These are phyloP conservation scores for Trichoderma atroviride DNA, from an alignment of 2,329 filamentous ascomycete genomes.

Conservation along the genomic window DNA sequence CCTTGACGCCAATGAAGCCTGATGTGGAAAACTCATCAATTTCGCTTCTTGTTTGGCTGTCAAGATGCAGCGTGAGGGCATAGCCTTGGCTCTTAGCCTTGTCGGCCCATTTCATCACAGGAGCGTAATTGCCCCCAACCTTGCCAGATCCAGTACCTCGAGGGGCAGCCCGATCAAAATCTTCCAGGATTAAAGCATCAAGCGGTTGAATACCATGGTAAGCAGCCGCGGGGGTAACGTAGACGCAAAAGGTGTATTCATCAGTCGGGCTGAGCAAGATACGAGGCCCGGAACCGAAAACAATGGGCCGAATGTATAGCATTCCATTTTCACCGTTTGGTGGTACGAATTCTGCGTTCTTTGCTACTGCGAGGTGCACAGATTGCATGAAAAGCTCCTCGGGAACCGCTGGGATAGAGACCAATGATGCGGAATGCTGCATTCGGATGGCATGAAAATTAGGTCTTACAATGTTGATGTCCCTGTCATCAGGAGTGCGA, in stretches of 20 bases:
- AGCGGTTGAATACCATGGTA: conserved; percentile 68
- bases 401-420: conserved; percentile 65
- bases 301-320: conserved; percentile 68
- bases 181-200: conserved; percentile 66
- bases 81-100: conserved; percentile 63
- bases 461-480: conserved; percentile 20
- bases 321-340: conserved; percentile 63
- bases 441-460: conserved; percentile 20
- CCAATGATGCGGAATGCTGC: conserved; percentile 31
- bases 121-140: conserved; percentile 71
- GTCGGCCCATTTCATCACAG: conserved; percentile 64
- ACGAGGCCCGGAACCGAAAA: conserved; percentile 53
- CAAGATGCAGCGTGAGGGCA: conserved; percentile 69
- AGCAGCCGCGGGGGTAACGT: conserved; percentile 65
- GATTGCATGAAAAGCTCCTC: conserved; percentile 60
- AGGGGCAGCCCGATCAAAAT: conserved; percentile 69
- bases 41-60: conserved; percentile 63
- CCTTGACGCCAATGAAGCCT: conserved; percentile 66
- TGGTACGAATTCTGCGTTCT: conserved; percentile 69
- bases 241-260: conserved; percentile 65
- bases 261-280: conserved; percentile 44
- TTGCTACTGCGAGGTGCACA: conserved; percentile 62
- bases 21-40: conserved; percentile 72
- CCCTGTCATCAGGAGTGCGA: background rate
- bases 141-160: conserved; percentile 68